Percentiles rank a stretch among this genome's conserved stretches.
Conservation (phyloP, 1,139 yeast species). For the Blastobotrys persicus region DNA sequence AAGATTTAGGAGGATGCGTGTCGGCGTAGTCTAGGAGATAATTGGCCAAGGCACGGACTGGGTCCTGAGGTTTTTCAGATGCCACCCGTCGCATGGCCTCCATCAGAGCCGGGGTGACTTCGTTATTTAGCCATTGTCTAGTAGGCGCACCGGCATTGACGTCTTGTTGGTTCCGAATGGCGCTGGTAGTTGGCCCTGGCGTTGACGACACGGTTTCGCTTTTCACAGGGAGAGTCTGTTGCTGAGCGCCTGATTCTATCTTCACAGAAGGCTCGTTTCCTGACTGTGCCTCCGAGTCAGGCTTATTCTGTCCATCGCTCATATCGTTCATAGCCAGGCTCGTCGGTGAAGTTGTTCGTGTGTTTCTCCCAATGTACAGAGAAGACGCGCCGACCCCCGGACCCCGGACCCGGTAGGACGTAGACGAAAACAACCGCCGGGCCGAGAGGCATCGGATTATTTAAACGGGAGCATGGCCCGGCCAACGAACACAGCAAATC, state of each 20-base stretch:
- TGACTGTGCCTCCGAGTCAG: too few species aligned
- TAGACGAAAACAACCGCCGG: too few species aligned
- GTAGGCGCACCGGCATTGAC: slow-evolving; percentile 47
- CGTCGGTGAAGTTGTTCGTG: too few species aligned
- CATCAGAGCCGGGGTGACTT: slow-evolving; percentile 64
- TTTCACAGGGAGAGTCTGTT: background rate
- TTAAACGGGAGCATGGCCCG: background rate
- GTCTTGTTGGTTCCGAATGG: background rate
- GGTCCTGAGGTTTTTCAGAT: slow-evolving; percentile 59
- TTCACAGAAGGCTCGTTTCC: too few species aligned
- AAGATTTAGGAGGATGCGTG: background rate
- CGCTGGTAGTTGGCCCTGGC: background rate
- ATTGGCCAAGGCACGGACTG: slow-evolving; percentile 68
- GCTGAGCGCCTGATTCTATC: too few species aligned
- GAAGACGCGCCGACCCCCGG: too few species aligned
- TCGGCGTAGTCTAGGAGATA: slow-evolving; percentile 48
- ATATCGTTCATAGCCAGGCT: background rate
- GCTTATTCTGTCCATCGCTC: background rate
- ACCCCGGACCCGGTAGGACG: too few species aligned
- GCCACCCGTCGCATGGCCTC: slow-evolving; percentile 64
- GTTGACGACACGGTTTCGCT: background rate
- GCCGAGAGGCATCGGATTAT: background rate
- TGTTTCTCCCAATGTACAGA: background rate
- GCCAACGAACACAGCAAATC: too few species aligned
- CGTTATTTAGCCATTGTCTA: slow-evolving; percentile 70